Evolutionary conservation across 192 early-diverging fungal species (phyloP).

Genomic region (Diversispora eburnea): DNA sequence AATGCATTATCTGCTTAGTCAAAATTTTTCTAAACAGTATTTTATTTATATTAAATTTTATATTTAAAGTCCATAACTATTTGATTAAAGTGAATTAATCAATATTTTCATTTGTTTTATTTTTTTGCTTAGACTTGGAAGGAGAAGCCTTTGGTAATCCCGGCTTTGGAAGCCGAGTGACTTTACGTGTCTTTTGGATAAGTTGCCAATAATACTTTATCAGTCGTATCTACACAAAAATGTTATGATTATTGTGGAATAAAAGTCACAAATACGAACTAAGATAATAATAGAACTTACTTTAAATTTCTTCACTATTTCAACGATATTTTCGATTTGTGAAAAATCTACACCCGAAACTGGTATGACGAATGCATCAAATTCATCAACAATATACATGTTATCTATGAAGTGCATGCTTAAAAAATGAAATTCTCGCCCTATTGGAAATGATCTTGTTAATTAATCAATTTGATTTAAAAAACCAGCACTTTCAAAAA

Average conservation of each 20-base stretch:
- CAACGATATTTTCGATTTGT: not conserved
- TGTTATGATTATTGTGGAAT: not conserved
- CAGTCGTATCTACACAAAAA: slow-evolving; percentile 12
- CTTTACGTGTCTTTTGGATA: not conserved
- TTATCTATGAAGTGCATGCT: slow-evolving; percentile 6
- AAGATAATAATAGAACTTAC: slow-evolving; percentile 4
- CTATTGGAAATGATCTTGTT: slow-evolving; percentile 1
- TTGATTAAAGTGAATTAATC: too few relatives aligned
- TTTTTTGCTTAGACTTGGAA: too few relatives aligned
- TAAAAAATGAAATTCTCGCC: slow-evolving; percentile 6
- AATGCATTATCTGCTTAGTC: too few relatives aligned
- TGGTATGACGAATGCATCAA: slow-evolving; percentile 15
- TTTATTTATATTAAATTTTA: too few relatives aligned
- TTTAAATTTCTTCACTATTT: slow-evolving; percentile 17
- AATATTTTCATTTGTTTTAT: too few relatives aligned
- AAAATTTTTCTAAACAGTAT: too few relatives aligned
- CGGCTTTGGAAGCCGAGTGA: too few relatives aligned
- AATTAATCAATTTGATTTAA: not conserved
- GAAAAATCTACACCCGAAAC: not conserved
- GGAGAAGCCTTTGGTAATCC: too few relatives aligned
- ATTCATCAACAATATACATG: slow-evolving; percentile 18
- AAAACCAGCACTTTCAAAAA: slow-evolving; percentile 1
- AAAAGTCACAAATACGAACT: not conserved
- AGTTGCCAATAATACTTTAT: not conserved
- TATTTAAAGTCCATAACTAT: too few relatives aligned